Conservation (phyloP, 352 stramenopile genomes). For the Phytophthora pseudosyringae region DNA sequence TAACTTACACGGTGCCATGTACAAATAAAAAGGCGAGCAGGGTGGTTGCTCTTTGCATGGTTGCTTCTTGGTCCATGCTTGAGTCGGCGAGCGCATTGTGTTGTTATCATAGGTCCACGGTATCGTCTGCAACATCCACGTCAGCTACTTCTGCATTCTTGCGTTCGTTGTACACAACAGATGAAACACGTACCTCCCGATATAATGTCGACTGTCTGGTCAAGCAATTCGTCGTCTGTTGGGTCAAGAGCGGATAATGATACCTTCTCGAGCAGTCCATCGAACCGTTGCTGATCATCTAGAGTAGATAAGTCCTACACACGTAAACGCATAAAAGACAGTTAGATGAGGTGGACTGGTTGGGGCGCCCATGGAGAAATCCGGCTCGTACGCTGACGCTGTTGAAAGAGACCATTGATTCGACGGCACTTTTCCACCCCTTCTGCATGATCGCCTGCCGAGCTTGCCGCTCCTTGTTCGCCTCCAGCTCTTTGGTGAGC, state of each 20-base stretch:
- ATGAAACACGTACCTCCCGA: constrained; percentile 38
- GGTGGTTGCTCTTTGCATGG: constrained; percentile 19
- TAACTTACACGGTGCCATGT: constrained; percentile 48
- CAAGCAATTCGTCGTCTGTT: constrained; percentile 64
- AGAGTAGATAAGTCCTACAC: constrained; percentile 54
- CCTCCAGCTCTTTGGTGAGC: constrained; percentile 89
- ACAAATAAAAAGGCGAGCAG: constrained; percentile 48
- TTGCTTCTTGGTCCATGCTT: constrained; percentile 21
- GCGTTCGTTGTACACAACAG: not conserved
- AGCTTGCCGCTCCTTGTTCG: constrained; percentile 89
- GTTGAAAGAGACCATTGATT: constrained; percentile 81
- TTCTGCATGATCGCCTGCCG: constrained; percentile 90
- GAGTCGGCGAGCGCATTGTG: not conserved
- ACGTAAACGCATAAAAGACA: not conserved
- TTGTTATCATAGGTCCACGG: constrained; percentile 47
- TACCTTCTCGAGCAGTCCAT: constrained; percentile 70
- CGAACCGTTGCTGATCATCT: constrained; percentile 69
- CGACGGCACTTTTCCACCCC: constrained; percentile 87
- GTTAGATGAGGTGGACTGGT: constrained; percentile 11
- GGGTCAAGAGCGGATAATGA: constrained; percentile 64
- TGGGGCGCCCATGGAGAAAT: not conserved
- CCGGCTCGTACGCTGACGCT: constrained; percentile 48
- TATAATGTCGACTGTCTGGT: constrained; percentile 56
- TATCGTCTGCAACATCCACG: constrained; percentile 41
- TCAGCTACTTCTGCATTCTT: constrained; percentile 4